Base-by-base conservation (phyloP, 2,329 filamentous ascomycete species). In the Botrytis medusae region DNA sequence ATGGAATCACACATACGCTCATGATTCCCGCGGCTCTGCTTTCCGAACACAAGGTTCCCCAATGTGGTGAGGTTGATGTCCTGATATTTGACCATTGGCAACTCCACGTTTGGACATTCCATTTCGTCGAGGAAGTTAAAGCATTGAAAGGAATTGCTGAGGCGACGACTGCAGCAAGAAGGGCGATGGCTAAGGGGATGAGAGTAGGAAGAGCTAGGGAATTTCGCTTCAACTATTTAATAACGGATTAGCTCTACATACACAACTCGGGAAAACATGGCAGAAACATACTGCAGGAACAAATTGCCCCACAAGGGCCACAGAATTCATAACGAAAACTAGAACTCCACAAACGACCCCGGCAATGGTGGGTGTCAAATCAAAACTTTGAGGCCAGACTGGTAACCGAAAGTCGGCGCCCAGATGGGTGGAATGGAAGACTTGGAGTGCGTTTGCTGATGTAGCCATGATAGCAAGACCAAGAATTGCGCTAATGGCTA, bases 21-120 rank as follows among this genome's bases (percentile, higher is more conserved):
- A 91, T 82, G 76, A 86, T 87, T 42, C 90, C 80, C 2, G 84
- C 86, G 7, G 85, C 86, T 78, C 84, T 84, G 81, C 85, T 88
- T 81, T 90, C 85, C 74, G 81, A 83, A 81, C 89, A 91, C 68
- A 91, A 81, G 0, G 84, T 85, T 25, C 83, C 84, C 78, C 89
- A 91, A 78, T 88, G 83, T 44, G 89, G 88, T 75, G 85, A 81
- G 51, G 82, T 79, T 25, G 78, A 77, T 87, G 90, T 89, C 74
- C 81, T 80, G n/a, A 90, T 82, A 34, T 83, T 78, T 14, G 82
- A 81, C 89, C 89, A 91, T 75, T 87, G 87, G 80, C 89, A 91
- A 59, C 85, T 87, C 89, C 89, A 91, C 80, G 87, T 89, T 78
- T 90, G 84, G 18, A 91, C 81, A 10, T 87, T 88, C 78, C 89